Evolutionary conservation across 169 alveolate genomes (phyloP), one percentile per base, ranked within the genome.

Genomic region (Theileria equi): DNA sequence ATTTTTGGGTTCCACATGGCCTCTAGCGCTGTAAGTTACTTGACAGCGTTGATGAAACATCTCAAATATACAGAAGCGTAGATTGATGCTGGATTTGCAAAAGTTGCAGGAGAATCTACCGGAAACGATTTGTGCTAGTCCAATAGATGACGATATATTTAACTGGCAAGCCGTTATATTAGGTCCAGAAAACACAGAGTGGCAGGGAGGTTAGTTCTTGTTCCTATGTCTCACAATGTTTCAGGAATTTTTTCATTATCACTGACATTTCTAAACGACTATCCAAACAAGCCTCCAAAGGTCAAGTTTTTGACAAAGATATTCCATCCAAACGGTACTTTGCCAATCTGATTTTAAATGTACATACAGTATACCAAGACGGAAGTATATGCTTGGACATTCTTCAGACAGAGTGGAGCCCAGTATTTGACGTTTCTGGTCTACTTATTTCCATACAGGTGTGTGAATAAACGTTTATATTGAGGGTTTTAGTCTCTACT

Each of bases 141-240:
- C 99, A 23, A 88, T 92, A 19, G 95, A 91, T 28, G 95, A 93
- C 54, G 96, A 96, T 58, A 92, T 96, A 64, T 91, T 95, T 94
- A 82, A 80, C 47, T 96, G 99, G 98, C 93, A 95, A 41, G 98
- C 98, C 10, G 96, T 95, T n/a, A 95, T 96, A 43, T 93, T 94
- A 49, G 99, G 99, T 21, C 99, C 99, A 29, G 95, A 94, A 52
- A 95, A 95, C 66, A 94, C 99, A 21, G 96, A 96, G 21, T 96
- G 99, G 99, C 98, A 96, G 73, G 96, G 98, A 74, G 98, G 98
- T 70, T 77, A n/a, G 81, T 31, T 13, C 16, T 26, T 11, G 19
- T 26, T 29, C 34, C 26, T 21, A 28, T 29, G 34, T 8, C 23
- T 23, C n/a, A 31, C 23, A 16, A 31, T 11, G 19, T 11, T 47